Percentiles rank a stretch among this genome's conserved stretches.
These are phyloP conservation scores for Paramecium biaurelia DNA, from an alignment of 73 alveolate species.

Conservation along the genomic window DNA sequence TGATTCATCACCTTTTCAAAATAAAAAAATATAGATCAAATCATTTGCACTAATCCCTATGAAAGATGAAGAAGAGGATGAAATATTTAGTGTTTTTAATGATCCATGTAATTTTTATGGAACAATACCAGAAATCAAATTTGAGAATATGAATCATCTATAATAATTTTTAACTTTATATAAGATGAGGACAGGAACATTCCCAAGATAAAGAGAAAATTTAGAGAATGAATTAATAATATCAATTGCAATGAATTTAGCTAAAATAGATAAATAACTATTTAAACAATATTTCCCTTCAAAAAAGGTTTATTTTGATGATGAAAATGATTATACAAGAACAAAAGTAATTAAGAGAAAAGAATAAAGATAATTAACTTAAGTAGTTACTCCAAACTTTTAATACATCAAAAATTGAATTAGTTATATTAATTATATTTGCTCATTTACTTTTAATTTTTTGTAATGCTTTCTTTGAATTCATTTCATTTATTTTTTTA, in stretches of 20 bases:
- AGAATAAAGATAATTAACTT: neutral
- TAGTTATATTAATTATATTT: neutral
- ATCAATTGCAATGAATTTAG: neutral
- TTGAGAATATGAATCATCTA: neutral
- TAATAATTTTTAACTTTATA: neutral
- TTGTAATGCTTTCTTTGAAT: neutral
- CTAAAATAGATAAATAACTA: neutral
- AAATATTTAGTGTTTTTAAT: neutral
- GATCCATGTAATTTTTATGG: neutral
- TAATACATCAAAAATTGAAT: neutral
- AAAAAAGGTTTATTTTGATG: neutral
- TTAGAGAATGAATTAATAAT: neutral
- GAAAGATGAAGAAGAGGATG: neutral
- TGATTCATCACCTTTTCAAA: neutral
- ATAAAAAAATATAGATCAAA: neutral
- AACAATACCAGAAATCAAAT: neutral
- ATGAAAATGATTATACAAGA: constrained; percentile 20
- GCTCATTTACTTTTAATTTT: neutral
- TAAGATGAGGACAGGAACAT: neutral
- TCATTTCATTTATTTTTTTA: neutral
- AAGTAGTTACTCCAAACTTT: neutral
- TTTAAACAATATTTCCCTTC: neutral
- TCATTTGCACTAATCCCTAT: neutral
- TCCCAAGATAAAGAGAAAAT: neutral
- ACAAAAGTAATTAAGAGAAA: neutral